phyloP scores from a whole-genome alignment of 164 flowering plant species.

The Aristolochia contorta region DNA sequence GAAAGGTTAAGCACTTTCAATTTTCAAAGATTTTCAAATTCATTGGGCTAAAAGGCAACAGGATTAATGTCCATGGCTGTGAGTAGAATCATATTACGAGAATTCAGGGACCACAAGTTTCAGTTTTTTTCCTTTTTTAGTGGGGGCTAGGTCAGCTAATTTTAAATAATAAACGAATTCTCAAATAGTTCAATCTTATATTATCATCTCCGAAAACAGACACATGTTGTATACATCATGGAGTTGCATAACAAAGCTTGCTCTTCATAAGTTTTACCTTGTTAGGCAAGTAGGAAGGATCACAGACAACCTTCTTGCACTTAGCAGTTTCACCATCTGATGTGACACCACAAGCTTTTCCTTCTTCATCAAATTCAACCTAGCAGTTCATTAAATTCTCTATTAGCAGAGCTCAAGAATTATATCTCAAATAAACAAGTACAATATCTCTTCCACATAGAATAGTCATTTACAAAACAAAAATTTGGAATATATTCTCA shows the following conservation, averaged over 20 bases:
- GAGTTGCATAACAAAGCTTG: too few species aligned
- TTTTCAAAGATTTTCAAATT: neutral
- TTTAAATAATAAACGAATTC: neutral
- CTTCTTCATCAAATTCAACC: slow-evolving; percentile 88
- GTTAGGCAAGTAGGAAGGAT: slow-evolving; percentile 88
- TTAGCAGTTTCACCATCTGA: slow-evolving; percentile 94
- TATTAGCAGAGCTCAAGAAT: neutral
- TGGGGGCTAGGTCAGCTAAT: neutral
- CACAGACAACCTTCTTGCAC: slow-evolving; percentile 96
- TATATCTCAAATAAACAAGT: too few species aligned
- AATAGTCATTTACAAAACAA: too few species aligned
- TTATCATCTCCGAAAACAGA: too few species aligned
- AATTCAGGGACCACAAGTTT: neutral
- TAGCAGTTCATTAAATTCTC: slow-evolving; percentile 18
- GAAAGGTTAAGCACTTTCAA: too few species aligned
- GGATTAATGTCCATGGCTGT: neutral
- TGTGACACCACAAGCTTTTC: slow-evolving; percentile 78
- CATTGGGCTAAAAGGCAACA: neutral
- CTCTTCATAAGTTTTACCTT: slow-evolving; percentile 40
- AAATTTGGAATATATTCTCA: too few species aligned
- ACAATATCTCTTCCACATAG: too few species aligned
- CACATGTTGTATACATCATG: too few species aligned
- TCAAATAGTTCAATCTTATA: too few species aligned
- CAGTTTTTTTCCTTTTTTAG: neutral
- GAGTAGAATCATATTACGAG: neutral